Evolutionary conservation across 495 filamentous ascomycete species (phyloP).

Genomic region (Evansstolkia leycettana): DNA sequence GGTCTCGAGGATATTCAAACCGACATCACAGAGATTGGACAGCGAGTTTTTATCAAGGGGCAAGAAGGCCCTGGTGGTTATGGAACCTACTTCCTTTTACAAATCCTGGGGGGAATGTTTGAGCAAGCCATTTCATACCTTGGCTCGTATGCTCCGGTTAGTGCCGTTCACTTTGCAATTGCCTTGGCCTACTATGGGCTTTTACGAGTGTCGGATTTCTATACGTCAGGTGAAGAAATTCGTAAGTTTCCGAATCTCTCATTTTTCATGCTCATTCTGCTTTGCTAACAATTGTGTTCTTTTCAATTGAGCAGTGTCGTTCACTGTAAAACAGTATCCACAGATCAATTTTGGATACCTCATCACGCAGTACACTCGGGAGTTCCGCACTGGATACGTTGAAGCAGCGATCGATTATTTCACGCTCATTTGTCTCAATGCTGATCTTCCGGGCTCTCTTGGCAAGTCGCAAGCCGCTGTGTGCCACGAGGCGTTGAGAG

Average conservation of each 20-base stretch:
- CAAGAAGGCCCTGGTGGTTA: conserved; percentile 62
- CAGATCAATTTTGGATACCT: conserved; percentile 92
- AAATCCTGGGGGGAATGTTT: conserved; percentile 85
- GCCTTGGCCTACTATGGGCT: conserved; percentile 85
- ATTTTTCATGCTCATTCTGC: not conserved
- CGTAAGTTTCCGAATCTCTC: conserved; percentile 30
- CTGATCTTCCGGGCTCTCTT: conserved; percentile 59
- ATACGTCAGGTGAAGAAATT: conserved; percentile 56
- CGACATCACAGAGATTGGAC: conserved; percentile 77
- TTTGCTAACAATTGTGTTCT: no score
- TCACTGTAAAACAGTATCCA: conserved; percentile 61
- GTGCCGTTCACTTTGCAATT: conserved; percentile 91
- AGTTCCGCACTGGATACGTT: conserved; percentile 82
- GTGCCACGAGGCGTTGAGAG: conserved; percentile 89
- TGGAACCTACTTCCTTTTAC: conserved; percentile 84
- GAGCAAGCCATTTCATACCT: conserved; percentile 88
- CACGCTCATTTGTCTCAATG: conserved; percentile 81
- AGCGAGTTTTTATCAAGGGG: conserved; percentile 70
- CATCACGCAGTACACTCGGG: conserved; percentile 86
- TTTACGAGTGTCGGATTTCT: conserved; percentile 67
- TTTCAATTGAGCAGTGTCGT: no score
- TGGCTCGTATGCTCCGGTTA: conserved; percentile 76
- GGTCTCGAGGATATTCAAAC: conserved; percentile 75
- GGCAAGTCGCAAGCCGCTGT: conserved; percentile 68
- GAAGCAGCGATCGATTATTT: conserved; percentile 90